Conservation (phyloP, 164 flowering plant species). For the Magnolia sinica region DNA sequence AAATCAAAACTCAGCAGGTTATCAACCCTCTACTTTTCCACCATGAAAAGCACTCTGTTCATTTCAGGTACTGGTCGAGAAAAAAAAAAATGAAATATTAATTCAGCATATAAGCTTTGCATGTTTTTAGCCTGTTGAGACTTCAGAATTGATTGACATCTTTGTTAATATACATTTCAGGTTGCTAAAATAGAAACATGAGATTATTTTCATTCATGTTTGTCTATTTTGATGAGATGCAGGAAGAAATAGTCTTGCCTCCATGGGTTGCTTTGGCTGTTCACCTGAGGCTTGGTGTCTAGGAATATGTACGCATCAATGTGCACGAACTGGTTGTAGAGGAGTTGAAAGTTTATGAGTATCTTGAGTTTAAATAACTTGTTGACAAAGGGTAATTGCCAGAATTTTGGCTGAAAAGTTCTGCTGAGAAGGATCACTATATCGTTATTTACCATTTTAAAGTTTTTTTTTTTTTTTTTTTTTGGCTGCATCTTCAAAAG, state of each 20-base stretch:
- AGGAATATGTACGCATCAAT: constrained; percentile 82
- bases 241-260: constrained; percentile 89
- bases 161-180: too few species aligned
- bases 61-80: too few species aligned
- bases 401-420: background rate
- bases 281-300: constrained; percentile 27
- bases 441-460: background rate
- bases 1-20: too few species aligned
- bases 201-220: background rate
- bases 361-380: constrained; percentile 76
- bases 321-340: constrained; percentile 62
- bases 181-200: background rate
- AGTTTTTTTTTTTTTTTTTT: background rate
- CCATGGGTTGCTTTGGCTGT: constrained; percentile 94
- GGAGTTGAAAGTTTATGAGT: constrained; percentile 62
- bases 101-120: too few species aligned
- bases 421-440: background rate
- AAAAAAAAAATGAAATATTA: too few species aligned
- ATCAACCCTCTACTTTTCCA: too few species aligned
- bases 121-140: too few species aligned
- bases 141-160: too few species aligned
- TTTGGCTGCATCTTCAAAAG: constrained; percentile 50
- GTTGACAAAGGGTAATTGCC: constrained; percentile 67
- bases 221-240: background rate
- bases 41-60: too few species aligned